Evolutionary conservation across 306 rosid genomes (phyloP).

Genomic region (Begonia masoniana): DNA sequence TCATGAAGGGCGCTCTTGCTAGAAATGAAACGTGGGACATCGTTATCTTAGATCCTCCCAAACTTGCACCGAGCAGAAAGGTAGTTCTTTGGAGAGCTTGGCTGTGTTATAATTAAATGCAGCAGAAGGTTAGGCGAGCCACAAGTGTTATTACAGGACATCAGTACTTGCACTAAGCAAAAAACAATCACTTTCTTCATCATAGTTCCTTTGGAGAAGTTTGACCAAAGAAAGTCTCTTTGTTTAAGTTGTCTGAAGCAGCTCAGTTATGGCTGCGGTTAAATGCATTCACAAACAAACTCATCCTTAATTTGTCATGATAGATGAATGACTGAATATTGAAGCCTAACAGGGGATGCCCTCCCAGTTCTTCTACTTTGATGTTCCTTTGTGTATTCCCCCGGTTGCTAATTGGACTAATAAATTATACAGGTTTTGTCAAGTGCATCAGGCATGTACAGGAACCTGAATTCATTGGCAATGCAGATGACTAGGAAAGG

Average conservation of each 20-base stretch:
- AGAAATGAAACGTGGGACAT: slow-evolving; percentile 76
- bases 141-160: no score
- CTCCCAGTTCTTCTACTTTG: background rate
- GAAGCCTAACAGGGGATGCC: no score
- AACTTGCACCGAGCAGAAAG: slow-evolving; percentile 81
- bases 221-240: no score
- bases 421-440: slow-evolving; percentile 44
- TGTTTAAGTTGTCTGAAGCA: no score
- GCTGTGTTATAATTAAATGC: background rate
- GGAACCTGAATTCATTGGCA: slow-evolving; percentile 70
- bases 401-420: slow-evolving; percentile 3
- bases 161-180: no score
- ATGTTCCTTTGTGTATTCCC: slow-evolving; percentile 6
- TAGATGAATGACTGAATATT: no score
- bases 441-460: slow-evolving; percentile 82
- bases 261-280: no score
- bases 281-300: no score
- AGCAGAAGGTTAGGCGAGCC: no score
- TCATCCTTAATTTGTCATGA: no score
- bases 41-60: slow-evolving; percentile 84
- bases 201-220: no score
- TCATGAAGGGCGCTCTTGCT: slow-evolving; percentile 71
- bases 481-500: slow-evolving; percentile 80
- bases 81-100: slow-evolving; percentile 15
- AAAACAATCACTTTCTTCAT: no score